phyloP scores from a whole-genome alignment of 768 basidiomycete genomes.

The Mrakia hoshinonis region DNA sequence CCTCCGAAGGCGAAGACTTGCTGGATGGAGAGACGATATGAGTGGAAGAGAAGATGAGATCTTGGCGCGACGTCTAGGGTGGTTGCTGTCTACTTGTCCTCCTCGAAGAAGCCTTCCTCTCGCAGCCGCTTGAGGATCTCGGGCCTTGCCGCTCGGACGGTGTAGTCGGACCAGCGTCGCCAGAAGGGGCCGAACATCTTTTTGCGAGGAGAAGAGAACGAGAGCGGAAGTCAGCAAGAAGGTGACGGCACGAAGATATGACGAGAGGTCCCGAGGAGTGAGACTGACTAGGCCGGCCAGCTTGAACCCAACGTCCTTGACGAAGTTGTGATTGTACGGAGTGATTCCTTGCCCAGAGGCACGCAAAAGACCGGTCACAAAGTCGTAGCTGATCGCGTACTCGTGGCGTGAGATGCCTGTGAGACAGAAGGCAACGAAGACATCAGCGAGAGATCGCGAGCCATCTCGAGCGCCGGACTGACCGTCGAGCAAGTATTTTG shows the following conservation, averaged over 20 bases:
- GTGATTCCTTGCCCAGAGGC: constrained; percentile 58
- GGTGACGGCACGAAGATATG: too few species aligned
- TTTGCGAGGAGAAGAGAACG: not conserved
- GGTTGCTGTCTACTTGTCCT: not conserved
- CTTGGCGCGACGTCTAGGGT: not conserved
- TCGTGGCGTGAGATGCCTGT: constrained; percentile 61
- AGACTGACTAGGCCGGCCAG: constrained; percentile 46
- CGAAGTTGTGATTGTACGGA: constrained; percentile 53
- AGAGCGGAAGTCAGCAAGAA: not conserved
- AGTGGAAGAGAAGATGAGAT: too few species aligned
- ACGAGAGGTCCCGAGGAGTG: too few species aligned
- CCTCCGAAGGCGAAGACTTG: too few species aligned
- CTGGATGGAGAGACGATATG: too few species aligned
- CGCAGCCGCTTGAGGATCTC: constrained; percentile 31
- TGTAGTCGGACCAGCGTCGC: constrained; percentile 30
- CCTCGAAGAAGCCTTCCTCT: constrained; percentile 30
- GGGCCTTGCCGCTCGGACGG: constrained; percentile 32
- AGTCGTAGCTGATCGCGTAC: constrained; percentile 65
- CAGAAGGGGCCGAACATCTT: constrained; percentile 35
- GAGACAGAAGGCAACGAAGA: too few species aligned
- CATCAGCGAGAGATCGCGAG: not conserved
- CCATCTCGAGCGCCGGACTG: constrained; percentile 24
- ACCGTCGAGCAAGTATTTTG: constrained; percentile 56
- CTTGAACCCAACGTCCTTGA: constrained; percentile 48
- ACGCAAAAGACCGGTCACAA: constrained; percentile 60